A percentile compares a stretch with the other conserved stretches of the same genome.
Evolutionary conservation across 2,329 filamentous ascomycete species (phyloP).

Genomic region (Penicillium sp.): DNA sequence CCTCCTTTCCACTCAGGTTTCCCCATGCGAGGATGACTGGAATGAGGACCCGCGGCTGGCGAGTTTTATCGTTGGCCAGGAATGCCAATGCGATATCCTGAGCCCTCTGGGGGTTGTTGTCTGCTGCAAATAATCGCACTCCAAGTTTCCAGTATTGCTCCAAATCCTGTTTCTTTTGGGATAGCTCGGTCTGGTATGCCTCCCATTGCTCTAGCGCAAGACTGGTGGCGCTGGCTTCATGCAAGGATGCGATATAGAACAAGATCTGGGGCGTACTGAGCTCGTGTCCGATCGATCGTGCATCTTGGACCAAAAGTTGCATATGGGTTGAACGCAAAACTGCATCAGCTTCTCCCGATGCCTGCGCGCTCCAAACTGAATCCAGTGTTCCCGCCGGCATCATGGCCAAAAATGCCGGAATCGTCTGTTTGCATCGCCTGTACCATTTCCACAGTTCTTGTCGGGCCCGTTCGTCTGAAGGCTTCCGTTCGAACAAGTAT

Average conservation of each 20-base stretch:
- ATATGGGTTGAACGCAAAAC: slow-evolving; percentile 61
- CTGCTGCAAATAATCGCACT: slow-evolving; percentile 52
- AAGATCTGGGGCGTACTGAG: slow-evolving; percentile 63
- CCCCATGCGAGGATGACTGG: slow-evolving; percentile 71
- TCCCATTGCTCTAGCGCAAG: slow-evolving; percentile 68
- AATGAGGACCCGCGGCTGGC: slow-evolving; percentile 50
- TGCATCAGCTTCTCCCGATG: slow-evolving; percentile 45
- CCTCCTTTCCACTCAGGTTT: slow-evolving; percentile 50
- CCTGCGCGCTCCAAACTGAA: slow-evolving; percentile 65
- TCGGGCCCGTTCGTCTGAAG: slow-evolving; percentile 29
- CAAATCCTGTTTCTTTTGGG: slow-evolving; percentile 41
- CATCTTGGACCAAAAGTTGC: slow-evolving; percentile 65
- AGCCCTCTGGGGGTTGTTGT: slow-evolving; percentile 51
- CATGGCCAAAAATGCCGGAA: slow-evolving; percentile 52
- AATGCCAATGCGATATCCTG: slow-evolving; percentile 51
- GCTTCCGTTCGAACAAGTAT: slow-evolving; percentile 30
- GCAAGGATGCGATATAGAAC: slow-evolving; percentile 68
- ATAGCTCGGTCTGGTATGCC: slow-evolving; percentile 57
- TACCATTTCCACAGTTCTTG: slow-evolving; percentile 54
- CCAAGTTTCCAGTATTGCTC: slow-evolving; percentile 52
- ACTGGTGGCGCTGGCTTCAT: slow-evolving; percentile 61
- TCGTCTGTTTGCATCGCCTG: slow-evolving; percentile 49
- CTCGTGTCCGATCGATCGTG: slow-evolving; percentile 59
- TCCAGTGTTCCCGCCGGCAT: slow-evolving; percentile 65
- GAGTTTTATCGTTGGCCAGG: slow-evolving; percentile 46